These are phyloP conservation scores for Geotrichum candidum DNA, from an alignment of 1,139 yeast genomes.

Conservation along the genomic window DNA sequence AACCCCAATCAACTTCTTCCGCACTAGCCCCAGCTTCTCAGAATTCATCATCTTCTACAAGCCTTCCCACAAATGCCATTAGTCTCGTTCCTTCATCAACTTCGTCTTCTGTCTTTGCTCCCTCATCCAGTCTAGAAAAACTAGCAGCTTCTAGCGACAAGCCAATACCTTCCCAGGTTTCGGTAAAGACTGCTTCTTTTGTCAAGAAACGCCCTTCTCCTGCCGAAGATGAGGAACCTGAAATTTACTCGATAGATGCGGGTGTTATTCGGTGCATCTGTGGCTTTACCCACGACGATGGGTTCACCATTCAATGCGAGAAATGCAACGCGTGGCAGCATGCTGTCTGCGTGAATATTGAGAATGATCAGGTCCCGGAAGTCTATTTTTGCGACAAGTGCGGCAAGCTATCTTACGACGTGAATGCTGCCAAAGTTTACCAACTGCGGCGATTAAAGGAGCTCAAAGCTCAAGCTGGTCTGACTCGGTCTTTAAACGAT, in stretches of 20 bases:
- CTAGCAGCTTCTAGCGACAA: background rate
- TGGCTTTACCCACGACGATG: constrained; percentile 85
- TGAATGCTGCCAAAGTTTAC: constrained; percentile 41
- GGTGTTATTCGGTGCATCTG: constrained; percentile 89
- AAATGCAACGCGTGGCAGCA: constrained; percentile 93
- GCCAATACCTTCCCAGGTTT: background rate
- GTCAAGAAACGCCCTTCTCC: background rate
- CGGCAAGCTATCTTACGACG: constrained; percentile 54
- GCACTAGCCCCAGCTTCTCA: background rate
- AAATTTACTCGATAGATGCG: constrained; percentile 44
- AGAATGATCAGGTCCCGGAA: constrained; percentile 72
- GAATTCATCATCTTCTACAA: background rate
- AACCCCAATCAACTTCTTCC: background rate
- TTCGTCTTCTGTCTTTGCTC: background rate
- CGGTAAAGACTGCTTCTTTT: background rate
- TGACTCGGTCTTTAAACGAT: background rate
- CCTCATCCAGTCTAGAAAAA: background rate
- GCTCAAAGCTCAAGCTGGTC: background rate
- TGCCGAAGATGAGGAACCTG: constrained; percentile 53
- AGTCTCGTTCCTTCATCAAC: background rate
- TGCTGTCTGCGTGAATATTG: constrained; percentile 78
- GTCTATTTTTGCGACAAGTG: constrained; percentile 78
- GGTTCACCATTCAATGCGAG: constrained; percentile 92
- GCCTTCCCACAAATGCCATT: background rate
- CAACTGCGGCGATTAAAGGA: constrained; percentile 25